Percentiles rank a stretch among this genome's conserved stretches.
phyloP scores from a whole-genome alignment of 768 basidiomycete genomes.

The Rhodotorula toruloides region DNA sequence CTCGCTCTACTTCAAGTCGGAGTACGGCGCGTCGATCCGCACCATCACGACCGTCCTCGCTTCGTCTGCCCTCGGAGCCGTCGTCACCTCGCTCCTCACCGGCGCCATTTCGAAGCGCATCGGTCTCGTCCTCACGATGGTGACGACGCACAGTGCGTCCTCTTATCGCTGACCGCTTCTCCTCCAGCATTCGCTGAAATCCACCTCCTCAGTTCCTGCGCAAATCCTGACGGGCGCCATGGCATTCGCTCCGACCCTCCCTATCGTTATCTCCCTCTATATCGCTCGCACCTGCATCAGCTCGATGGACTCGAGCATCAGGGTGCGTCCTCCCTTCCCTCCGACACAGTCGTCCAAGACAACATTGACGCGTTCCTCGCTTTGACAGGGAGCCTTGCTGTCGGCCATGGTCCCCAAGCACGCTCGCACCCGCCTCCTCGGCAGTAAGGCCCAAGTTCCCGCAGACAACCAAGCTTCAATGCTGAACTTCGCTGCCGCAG shows the following conservation, averaged over 20 bases:
- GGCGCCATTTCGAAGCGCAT: constrained; percentile 17
- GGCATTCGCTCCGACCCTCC: constrained; percentile 10
- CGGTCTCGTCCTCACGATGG: constrained; percentile 27
- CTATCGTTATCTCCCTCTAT: neutral
- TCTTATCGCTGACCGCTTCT: neutral
- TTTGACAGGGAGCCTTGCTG: constrained; percentile 12
- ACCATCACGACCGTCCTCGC: constrained; percentile 20
- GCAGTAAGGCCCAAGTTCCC: neutral
- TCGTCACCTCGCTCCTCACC: constrained; percentile 3
- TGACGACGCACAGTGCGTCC: constrained; percentile 3
- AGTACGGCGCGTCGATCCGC: neutral
- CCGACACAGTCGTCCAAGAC: too few relatives aligned
- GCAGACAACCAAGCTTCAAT: neutral
- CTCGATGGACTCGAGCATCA: constrained; percentile 23
- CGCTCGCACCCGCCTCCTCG: constrained; percentile 25
- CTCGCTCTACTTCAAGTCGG: constrained; percentile 7
- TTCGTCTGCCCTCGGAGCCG: constrained; percentile 13
- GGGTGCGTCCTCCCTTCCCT: neutral
- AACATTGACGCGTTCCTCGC: neutral
- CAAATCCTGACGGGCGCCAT: constrained; percentile 14
- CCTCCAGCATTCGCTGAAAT: too few relatives aligned
- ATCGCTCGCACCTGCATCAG: constrained; percentile 10
- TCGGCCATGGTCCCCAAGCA: constrained; percentile 10
- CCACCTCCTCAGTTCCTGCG: constrained; percentile 7
- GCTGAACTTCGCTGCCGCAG: neutral